Conservation (phyloP, 169 alveolate genomes). For the Plasmodium relictum region DNA sequence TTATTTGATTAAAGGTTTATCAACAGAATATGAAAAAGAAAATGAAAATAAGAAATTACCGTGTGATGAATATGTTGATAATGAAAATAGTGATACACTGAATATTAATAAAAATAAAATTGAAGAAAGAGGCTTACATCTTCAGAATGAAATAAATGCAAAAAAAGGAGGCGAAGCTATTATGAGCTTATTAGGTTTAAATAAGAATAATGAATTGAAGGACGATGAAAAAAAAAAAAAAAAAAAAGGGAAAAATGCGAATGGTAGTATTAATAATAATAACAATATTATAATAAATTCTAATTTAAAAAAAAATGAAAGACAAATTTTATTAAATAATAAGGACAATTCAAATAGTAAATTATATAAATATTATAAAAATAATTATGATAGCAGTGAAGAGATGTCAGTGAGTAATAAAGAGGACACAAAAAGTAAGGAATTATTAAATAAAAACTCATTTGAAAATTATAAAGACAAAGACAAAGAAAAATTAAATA, state of each 20-base stretch:
- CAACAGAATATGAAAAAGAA: constrained; percentile 2
- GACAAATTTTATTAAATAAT: neutral
- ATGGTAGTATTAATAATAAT: neutral
- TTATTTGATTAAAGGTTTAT: constrained; percentile 43
- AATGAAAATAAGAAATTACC: neutral
- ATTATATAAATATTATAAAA: neutral
- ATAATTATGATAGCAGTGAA: neutral
- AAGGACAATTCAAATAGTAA: neutral
- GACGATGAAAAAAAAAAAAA: constrained; percentile 19
- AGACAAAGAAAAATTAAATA: neutral
- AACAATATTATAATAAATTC: neutral
- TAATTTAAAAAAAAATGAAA: neutral
- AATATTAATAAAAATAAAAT: neutral
- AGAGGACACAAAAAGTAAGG: neutral
- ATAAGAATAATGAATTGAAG: constrained; percentile 37
- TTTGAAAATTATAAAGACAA: constrained; percentile 10
- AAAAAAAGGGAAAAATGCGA: constrained; percentile 19
- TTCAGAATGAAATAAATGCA: constrained; percentile 9
- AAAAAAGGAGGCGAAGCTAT: constrained; percentile 72
- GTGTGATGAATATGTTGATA: neutral
- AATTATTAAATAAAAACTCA: constrained; percentile 2
- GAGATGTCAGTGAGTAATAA: neutral
- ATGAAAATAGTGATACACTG: neutral
- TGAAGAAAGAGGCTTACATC: neutral
- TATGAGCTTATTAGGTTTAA: constrained; percentile 50